phyloP scores from a whole-genome alignment of 306 rosid species.

The Cucurbita moschata region DNA sequence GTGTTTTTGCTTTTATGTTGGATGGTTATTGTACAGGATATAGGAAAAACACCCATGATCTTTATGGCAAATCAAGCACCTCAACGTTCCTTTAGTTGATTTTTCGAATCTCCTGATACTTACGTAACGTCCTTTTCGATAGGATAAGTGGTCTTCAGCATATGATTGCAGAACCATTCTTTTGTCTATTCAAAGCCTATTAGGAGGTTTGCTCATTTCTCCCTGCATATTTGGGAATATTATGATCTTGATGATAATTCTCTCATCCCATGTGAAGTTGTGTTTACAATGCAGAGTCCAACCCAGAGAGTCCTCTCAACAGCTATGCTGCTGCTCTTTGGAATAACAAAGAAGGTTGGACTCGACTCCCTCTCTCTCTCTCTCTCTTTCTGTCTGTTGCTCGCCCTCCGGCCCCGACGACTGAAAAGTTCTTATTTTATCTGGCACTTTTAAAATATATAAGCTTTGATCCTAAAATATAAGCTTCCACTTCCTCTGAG shows the following conservation, averaged over 20 bases:
- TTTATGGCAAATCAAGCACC: neutral
- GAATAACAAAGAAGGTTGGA: conserved; percentile 76
- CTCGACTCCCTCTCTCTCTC: neutral
- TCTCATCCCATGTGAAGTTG: conserved; percentile 15
- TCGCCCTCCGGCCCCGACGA: neutral
- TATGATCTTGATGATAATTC: neutral
- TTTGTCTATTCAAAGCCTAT: conserved; percentile 79
- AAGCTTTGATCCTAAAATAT: neutral
- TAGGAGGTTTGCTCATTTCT: conserved; percentile 56
- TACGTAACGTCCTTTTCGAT: neutral
- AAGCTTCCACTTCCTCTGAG: neutral
- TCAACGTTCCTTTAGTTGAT: neutral
- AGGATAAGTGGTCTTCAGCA: conserved; percentile 99
- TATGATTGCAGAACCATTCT: conserved; percentile 96
- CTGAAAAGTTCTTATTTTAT: neutral
- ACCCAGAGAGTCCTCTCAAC: conserved; percentile 90
- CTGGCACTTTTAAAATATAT: neutral
- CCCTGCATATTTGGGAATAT: conserved; percentile 1
- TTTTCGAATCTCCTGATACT: neutral
- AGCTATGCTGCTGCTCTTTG: conserved; percentile 79
- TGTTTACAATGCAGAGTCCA: conserved; percentile 55
- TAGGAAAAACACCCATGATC: neutral
- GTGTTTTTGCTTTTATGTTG: neutral
- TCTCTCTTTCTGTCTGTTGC: neutral
- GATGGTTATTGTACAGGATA: neutral